Base-by-base conservation (phyloP, 2,329 filamentous ascomycete species). In the Aspergillus sp. region DNA sequence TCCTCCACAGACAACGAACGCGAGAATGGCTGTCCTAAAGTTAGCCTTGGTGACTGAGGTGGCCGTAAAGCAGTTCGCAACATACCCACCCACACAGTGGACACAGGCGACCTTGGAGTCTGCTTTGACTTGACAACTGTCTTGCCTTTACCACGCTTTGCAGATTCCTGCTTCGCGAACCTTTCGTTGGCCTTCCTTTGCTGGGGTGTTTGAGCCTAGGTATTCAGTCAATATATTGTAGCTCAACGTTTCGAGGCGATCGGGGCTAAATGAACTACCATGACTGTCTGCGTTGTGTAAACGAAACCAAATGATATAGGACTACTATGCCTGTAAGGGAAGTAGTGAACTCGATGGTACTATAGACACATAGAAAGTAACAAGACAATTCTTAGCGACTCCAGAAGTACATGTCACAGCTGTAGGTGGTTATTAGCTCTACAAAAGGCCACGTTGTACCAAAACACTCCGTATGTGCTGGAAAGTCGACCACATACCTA, bases 151-250 rank as follows among this genome's bases (percentile, higher is more conserved):
- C 86, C 86, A 73, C 86, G 83, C 73, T 87, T 87, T 62, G 81
- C 79, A 64, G 83, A 83, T 71, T 88, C 84, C 63, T 78, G 74
- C 66, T 83, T 82, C 55, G 86, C 86, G 69, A 82, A 88, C 64
- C 80, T 81, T 62, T 85, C 83, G 74, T 89, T 89, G 47, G 86
- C 86, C 68, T 81, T 81, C 62, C 86, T 84, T 78, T 89, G 86
- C 71, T 86, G 83, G 30, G 86, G 86, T 65, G 86, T 89, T 83
- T 88, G 86, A 25, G 82, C 83, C 84, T 86, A n/a, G 17, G n/a
- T 5, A 49, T 49, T 10, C 15, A n/a, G 23, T 49, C 8, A 49
- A 17, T 17, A 49, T 17, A n/a, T 3, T 25, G 41, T 44, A 21
- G 7, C 7, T 44, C 27, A 44, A 17, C 10, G 5, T 23, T 15